phyloP scores from a whole-genome alignment of 2,329 filamentous ascomycete genomes.

The Penicillium sp. region DNA sequence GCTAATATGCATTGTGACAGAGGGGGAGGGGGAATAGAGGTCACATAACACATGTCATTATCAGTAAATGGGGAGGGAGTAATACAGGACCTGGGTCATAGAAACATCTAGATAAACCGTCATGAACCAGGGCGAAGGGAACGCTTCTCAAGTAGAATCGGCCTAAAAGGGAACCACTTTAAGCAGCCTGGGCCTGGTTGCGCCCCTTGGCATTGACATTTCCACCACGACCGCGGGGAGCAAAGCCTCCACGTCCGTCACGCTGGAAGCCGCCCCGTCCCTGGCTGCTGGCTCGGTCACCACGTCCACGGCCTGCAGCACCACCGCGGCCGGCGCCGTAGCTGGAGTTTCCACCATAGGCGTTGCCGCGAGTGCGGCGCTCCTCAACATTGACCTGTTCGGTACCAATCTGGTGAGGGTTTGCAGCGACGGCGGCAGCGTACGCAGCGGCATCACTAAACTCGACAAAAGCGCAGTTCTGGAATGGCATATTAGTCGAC shows the following conservation, averaged over 20 bases:
- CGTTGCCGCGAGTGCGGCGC: slow-evolving; percentile 75
- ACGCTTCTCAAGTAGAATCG: slow-evolving; percentile 24
- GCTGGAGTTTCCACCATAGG: slow-evolving; percentile 71
- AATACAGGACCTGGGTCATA: slow-evolving; percentile 42
- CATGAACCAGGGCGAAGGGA: slow-evolving; percentile 28
- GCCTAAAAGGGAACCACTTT: slow-evolving; percentile 24
- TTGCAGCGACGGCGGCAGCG: slow-evolving; percentile 78
- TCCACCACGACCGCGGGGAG: slow-evolving; percentile 67
- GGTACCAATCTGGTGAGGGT: slow-evolving; percentile 82
- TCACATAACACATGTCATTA: slow-evolving; percentile 50
- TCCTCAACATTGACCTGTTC: slow-evolving; percentile 88
- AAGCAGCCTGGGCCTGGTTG: slow-evolving; percentile 52
- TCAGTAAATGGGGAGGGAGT: slow-evolving; percentile 36
- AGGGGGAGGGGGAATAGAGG: slow-evolving; percentile 36
- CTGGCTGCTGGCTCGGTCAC: slow-evolving; percentile 69
- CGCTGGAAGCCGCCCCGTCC: slow-evolving; percentile 70
- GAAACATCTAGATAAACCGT: slow-evolving; percentile 23
- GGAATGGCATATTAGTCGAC: slow-evolving; percentile 8
- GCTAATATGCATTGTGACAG: slow-evolving; percentile 48
- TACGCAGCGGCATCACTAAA: slow-evolving; percentile 82
- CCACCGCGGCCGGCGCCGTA: slow-evolving; percentile 65
- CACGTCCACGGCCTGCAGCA: slow-evolving; percentile 66
- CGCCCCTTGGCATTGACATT: slow-evolving; percentile 56
- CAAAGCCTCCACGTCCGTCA: slow-evolving; percentile 70
- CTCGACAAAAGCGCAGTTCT: slow-evolving; percentile 98